A percentile compares a stretch with the other conserved stretches of the same genome.
These are phyloP conservation scores for Globisporangium solare DNA, from an alignment of 352 stramenopile species.

Conservation along the genomic window DNA sequence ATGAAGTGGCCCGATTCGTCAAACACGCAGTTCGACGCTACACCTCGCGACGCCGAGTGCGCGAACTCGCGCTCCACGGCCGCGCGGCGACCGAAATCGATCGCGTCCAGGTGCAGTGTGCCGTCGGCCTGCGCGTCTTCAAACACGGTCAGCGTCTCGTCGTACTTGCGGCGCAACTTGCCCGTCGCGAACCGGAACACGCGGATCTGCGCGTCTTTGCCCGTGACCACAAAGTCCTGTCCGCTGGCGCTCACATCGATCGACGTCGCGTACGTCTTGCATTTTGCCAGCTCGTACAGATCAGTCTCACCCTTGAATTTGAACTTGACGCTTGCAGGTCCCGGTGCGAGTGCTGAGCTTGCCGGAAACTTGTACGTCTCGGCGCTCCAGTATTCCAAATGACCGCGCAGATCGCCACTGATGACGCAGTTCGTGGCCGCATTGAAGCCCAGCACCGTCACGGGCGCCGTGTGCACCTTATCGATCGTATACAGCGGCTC, in stretches of 20 bases:
- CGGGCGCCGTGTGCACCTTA: slow-evolving; percentile 87
- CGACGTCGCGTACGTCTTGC: slow-evolving; percentile 77
- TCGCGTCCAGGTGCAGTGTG: slow-evolving; percentile 72
- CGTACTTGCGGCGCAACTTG: slow-evolving; percentile 87
- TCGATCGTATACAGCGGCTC: slow-evolving; percentile 67
- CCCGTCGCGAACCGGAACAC: slow-evolving; percentile 86
- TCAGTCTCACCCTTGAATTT: slow-evolving; percentile 96
- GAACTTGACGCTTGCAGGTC: slow-evolving; percentile 40
- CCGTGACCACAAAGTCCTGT: slow-evolving; percentile 79
- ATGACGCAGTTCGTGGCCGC: slow-evolving; percentile 83
- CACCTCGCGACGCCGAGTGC: slow-evolving; percentile 21
- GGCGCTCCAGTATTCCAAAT: slow-evolving; percentile 94
- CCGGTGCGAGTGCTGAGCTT: neutral
- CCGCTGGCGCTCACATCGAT: slow-evolving; percentile 73
- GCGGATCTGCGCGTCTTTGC: slow-evolving; percentile 87
- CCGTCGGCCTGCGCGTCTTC: slow-evolving; percentile 79
- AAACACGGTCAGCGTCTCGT: slow-evolving; percentile 88
- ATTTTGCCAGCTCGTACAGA: slow-evolving; percentile 94
- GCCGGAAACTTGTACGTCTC: slow-evolving; percentile 56
- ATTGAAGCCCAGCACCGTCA: slow-evolving; percentile 90
- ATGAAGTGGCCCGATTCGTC: slow-evolving; percentile 96
- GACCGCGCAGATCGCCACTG: slow-evolving; percentile 87
- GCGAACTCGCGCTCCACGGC: slow-evolving; percentile 83
- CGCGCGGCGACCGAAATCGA: slow-evolving; percentile 85
- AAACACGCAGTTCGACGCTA: slow-evolving; percentile 88